Base-by-base conservation (phyloP, 2,329 filamentous ascomycete genomes). In the Fusarium camptoceras region DNA sequence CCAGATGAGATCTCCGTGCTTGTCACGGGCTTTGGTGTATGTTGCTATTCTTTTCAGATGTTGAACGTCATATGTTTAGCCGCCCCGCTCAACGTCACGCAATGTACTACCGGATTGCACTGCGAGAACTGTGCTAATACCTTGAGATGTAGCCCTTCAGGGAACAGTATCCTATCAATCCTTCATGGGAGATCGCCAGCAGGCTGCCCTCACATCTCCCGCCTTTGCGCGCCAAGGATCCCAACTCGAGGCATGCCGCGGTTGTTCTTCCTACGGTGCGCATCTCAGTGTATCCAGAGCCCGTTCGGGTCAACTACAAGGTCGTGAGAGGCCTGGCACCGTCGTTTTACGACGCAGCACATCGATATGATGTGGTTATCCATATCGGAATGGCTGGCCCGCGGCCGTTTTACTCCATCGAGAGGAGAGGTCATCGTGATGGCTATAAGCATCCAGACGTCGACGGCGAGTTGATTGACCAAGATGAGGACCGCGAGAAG, bases 311-410 rank as follows among this genome's bases (percentile, higher is more conserved):
- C 53, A 87, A 86, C 71, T 97, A 97, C 81, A 81, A 86, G 49
- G 83, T 84, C 10, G 91, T 94, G 34, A 87, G 89, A 53, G 79
- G 82, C 15, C 78, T 90, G 4, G 84, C 94, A 6, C 92, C 93
- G 2, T 77, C 76, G 8, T 83, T 97, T 8, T 88, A 93, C 81
- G 81, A 84, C 41, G 59, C 62, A 30, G 65, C 46, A 20, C 44
- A 76, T 77, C 61, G 82, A 50, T 85, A 90, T 56, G 91, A 97
- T 78, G 80, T 91, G 30, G 85, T 89, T 24, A 78, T 97, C 6
- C 93, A 97, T 78, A 91, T 97, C 54, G 94, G 94, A 67, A 94
- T 97, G 86, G 92, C 93, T 77, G 76, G 91, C 78, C 75, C 87
- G 81, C 72, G 85, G 78, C 73, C 88, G 16, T 79, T 88, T 72